Evolutionary conservation across 2,329 filamentous ascomycete genomes (phyloP).

Genomic region (Furcasterigmium furcatum): DNA sequence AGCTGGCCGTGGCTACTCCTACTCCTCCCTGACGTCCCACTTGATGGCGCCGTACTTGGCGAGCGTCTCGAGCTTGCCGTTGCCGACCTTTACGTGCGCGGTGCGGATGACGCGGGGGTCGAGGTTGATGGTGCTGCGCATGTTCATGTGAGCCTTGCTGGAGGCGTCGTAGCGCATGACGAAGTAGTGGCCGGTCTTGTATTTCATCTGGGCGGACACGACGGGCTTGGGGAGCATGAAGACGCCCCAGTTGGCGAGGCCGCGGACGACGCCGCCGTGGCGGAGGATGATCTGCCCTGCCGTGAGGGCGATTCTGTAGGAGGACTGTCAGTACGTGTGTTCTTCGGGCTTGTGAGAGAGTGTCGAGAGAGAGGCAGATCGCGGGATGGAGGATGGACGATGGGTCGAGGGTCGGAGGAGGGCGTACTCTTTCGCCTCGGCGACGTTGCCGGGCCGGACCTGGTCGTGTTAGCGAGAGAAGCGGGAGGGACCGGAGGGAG

Average conservation of each 20-base stretch:
- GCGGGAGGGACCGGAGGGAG: neutral
- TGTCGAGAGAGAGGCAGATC: neutral
- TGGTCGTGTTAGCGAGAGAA: slow-evolving; percentile 32
- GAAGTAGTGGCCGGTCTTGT: slow-evolving; percentile 92
- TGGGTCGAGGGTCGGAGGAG: slow-evolving; percentile 7
- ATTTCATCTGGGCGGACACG: slow-evolving; percentile 76
- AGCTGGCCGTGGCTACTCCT: neutral
- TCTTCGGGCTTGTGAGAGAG: too few relatives aligned
- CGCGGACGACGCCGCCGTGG: slow-evolving; percentile 84
- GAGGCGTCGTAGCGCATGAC: slow-evolving; percentile 93
- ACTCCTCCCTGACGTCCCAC: slow-evolving; percentile 32
- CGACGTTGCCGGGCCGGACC: slow-evolving; percentile 88
- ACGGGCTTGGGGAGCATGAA: slow-evolving; percentile 81
- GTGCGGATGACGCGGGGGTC: slow-evolving; percentile 91
- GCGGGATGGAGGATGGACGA: neutral
- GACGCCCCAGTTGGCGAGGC: slow-evolving; percentile 91
- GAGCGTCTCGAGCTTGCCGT: slow-evolving; percentile 51
- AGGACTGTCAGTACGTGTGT: neutral
- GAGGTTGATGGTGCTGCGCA: slow-evolving; percentile 72
- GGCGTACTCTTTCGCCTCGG: slow-evolving; percentile 91
- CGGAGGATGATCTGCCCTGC: slow-evolving; percentile 80
- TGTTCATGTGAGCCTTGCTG: slow-evolving; percentile 66
- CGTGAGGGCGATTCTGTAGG: slow-evolving; percentile 75
- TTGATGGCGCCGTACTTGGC: slow-evolving; percentile 45
- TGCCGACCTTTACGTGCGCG: slow-evolving; percentile 81